Evolutionary conservation across 2,329 filamentous ascomycete genomes (phyloP).

Genomic region (Macrophomina tecta): DNA sequence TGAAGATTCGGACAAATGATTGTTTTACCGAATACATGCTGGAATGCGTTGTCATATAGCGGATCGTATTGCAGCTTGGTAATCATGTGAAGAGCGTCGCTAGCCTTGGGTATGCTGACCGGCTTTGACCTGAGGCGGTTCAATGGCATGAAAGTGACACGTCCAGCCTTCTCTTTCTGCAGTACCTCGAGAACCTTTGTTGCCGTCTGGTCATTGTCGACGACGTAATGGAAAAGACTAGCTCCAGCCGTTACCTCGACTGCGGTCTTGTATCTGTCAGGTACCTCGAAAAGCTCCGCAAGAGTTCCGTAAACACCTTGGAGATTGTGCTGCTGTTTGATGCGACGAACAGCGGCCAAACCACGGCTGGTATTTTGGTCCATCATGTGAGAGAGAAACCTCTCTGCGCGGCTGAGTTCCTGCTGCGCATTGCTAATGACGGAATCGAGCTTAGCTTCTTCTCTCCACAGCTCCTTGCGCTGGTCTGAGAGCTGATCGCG

Average conservation of each 20-base stretch:
- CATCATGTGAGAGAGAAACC: conserved; percentile 81
- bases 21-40: conserved; percentile 93
- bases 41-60: conserved; percentile 82
- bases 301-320: conserved; percentile 90
- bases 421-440: conserved; percentile 76
- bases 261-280: conserved; percentile 82
- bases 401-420: conserved; percentile 79
- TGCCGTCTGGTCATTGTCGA: conserved; percentile 88
- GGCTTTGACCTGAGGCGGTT: conserved; percentile 76
- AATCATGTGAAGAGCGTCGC: conserved; percentile 85
- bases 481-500: conserved; percentile 83
- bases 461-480: conserved; percentile 83
- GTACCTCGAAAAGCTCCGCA: conserved; percentile 88
- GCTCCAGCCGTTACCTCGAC: conserved; percentile 92
- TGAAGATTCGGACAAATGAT: conserved; percentile 91
- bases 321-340: conserved; percentile 80
- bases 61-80: conserved; percentile 82
- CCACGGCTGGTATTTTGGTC: conserved; percentile 87
- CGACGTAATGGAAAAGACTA: conserved; percentile 94
- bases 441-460: conserved; percentile 85
- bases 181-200: conserved; percentile 80
- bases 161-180: conserved; percentile 78
- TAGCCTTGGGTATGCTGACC: conserved; percentile 80
- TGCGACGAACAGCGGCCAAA: conserved; percentile 81
- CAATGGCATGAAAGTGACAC: conserved; percentile 93